These are phyloP conservation scores for Xylaria sp. DNA, from an alignment of 2,329 filamentous ascomycete genomes.

Conservation along the genomic window DNA sequence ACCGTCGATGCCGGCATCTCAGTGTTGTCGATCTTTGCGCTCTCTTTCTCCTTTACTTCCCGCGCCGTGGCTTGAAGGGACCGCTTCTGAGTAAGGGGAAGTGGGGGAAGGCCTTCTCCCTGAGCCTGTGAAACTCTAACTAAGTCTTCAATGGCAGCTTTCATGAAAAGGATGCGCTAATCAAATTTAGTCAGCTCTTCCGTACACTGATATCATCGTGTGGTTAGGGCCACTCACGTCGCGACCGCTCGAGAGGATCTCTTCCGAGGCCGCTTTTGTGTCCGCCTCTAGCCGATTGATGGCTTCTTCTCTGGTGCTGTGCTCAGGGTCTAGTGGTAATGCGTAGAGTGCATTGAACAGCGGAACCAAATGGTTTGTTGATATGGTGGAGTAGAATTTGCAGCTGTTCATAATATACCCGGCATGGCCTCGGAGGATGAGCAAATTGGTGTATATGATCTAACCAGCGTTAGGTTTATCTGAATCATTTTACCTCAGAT, in stretches of 20 bases:
- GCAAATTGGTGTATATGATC: not conserved
- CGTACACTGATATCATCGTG: not conserved
- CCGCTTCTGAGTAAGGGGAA: not conserved
- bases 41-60: not conserved
- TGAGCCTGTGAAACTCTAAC: not conserved
- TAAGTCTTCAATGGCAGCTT: not conserved
- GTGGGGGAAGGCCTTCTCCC: not conserved
- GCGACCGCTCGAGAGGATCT: not conserved
- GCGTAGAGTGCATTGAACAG: not conserved
- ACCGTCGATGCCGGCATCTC: not conserved
- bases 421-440: not conserved
- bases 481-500: not conserved
- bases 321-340: not conserved
- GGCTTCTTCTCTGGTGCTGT: not conserved
- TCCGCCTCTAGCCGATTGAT: not conserved
- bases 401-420: not conserved
- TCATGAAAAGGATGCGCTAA: not conserved
- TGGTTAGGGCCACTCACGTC: not conserved
- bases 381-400: not conserved
- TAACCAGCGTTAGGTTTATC: not conserved
- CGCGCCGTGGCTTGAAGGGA: not conserved
- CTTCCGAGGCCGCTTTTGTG: not conserved
- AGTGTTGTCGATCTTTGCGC: not conserved
- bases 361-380: not conserved
- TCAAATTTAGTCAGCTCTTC: not conserved